Base-by-base conservation (phyloP, 83 land plant genomes). In the Diphasiastrum complanatum region DNA sequence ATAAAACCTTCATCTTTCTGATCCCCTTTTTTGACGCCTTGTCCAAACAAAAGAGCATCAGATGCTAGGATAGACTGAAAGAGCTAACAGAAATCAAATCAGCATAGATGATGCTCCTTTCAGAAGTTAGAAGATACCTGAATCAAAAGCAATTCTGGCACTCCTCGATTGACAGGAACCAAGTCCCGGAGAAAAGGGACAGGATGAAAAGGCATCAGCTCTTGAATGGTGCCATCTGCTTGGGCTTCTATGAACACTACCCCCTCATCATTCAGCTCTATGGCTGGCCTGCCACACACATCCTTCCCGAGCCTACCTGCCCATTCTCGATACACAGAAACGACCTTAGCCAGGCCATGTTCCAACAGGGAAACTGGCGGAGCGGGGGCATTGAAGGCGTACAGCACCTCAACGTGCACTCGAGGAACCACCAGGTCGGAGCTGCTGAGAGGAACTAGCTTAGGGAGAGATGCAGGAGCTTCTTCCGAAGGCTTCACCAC, bases 401-500 rank as follows among this genome's bases (percentile, higher is more conserved):
- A 74, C 3, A 74, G 31, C n/a, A 74, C 71, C 30, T 74, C 77
- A 2, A 74, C 77, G 35, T 74, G 77, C 33, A 74, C 77, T 18
- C 63, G 51, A 31, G 77, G 77, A 20, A 74, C 72, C 61, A 61
- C 77, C 59, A 74, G 33, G 46, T 74, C 77, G 25, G 77, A 74
- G 77, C 72, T 74, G 50, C 67, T 67, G 54, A 74, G 61, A 27
- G 60, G 52, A 35, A 55, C 1, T 31, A 25, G 16, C 27, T 24
- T 30, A 11, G 59, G 59, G 11, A 55, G 19, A 11, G 33, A 70
- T 4, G 38, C 33, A 8, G 67, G 22, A 2, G 59, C 33, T n/a
- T 2, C 23, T 2, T 25, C 67, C 6, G 59, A 29, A 12, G 67
- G 67, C 58, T 64, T 64, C 36, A 64, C 18, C 12, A 64, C 4